These are phyloP conservation scores for Ganoderma meredithae DNA, from an alignment of 1,284 basidiomycete genomes.

Conservation along the genomic window DNA sequence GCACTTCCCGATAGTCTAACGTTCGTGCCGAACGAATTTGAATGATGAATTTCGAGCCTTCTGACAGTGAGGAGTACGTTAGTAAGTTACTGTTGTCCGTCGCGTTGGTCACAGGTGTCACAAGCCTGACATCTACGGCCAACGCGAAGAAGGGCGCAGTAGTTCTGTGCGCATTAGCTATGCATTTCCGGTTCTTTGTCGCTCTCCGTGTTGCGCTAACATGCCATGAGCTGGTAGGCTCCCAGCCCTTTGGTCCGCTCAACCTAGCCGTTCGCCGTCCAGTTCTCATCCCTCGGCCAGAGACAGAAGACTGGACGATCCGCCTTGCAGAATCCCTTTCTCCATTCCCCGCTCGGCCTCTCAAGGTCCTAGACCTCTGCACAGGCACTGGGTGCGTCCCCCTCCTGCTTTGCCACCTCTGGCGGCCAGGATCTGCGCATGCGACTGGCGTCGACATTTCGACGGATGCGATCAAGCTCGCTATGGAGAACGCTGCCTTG, in stretches of 20 bases:
- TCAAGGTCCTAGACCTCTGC: conserved; percentile 83
- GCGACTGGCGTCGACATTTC: conserved; percentile 81
- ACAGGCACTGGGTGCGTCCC: conserved; percentile 92
- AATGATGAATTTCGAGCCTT: neutral
- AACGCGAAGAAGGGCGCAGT: neutral
- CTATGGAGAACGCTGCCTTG: conserved; percentile 69
- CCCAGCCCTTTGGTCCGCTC: conserved; percentile 88
- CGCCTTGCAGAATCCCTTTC: conserved; percentile 57
- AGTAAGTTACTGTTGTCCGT: neutral
- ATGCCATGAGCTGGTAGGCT: conserved; percentile 55
- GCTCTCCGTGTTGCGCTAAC: neutral
- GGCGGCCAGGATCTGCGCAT: conserved; percentile 55
- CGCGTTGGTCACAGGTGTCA: neutral
- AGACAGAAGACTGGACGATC: conserved; percentile 86
- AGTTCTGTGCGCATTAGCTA: neutral
- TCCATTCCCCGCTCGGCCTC: conserved; percentile 48
- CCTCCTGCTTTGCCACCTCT: conserved; percentile 74
- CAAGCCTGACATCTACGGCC: neutral
- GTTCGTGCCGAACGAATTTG: neutral
- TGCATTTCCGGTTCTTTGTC: neutral
- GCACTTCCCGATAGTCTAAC: neutral
- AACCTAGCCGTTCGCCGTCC: conserved; percentile 76
- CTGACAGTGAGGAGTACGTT: too few species aligned
- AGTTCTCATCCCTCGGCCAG: conserved; percentile 89
- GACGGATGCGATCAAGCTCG: conserved; percentile 71